Evolutionary conservation across 805 yeast genomes (phyloP).

Genomic region (Candida nanaspora): DNA sequence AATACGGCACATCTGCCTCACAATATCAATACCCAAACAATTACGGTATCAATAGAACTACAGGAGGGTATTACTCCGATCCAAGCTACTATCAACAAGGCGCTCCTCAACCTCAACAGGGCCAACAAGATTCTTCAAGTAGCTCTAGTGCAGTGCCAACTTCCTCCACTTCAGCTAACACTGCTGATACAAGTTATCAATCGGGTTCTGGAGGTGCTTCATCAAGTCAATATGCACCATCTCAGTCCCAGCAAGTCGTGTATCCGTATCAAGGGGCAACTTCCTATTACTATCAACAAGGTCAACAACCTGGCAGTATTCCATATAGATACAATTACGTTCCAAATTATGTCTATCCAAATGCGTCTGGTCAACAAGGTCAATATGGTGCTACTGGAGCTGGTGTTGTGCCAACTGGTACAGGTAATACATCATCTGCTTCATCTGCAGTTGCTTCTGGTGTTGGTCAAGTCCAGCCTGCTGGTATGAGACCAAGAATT

Average conservation of each 20-base stretch:
- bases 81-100: slow-evolving; percentile 1
- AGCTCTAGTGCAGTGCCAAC: neutral
- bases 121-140: neutral
- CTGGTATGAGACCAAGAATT: slow-evolving; percentile 44
- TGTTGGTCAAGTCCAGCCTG: slow-evolving; percentile 23
- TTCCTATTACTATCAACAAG: slow-evolving; percentile 1
- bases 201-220: neutral
- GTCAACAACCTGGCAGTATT: slow-evolving; percentile 1
- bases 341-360: neutral
- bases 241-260: neutral
- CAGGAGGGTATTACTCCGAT: slow-evolving; percentile 1
- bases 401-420: neutral
- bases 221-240: slow-evolving; percentile 1
- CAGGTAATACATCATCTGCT: slow-evolving; percentile 1
- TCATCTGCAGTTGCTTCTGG: slow-evolving; percentile 3
- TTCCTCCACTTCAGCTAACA: neutral
- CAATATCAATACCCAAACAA: slow-evolving; percentile 1
- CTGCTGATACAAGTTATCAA: neutral
- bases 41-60: neutral
- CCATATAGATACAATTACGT: slow-evolving; percentile 2
- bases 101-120: neutral
- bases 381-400: neutral
- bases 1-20: neutral
- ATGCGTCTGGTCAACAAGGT: neutral
- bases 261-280: neutral